Evolutionary conservation across 768 basidiomycete species (phyloP), one percentile per base, ranked within the genome.

Genomic region (Tephrocybe sp.): DNA sequence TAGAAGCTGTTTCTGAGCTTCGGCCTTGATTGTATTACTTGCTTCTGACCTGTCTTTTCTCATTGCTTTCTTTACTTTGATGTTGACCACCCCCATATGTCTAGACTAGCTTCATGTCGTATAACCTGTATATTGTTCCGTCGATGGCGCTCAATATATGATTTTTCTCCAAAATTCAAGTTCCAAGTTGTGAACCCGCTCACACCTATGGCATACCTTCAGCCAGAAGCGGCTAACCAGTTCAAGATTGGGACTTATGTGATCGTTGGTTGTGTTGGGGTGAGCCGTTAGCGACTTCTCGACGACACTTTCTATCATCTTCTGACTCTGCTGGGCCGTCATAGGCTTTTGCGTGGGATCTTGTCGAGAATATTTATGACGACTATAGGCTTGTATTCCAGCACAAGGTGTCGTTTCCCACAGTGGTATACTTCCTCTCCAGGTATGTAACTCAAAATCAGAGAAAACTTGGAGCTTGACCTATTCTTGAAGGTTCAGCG

Each of bases 1-100:
- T 89, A 89, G 86, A 89, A 87, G 86, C 86, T 89, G 86, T 89
- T 89, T 68, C 81, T 86, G 82, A 89, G 83, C 81, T 75, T 74
- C 63, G 77, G 82, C 84, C 50, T 75, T 79, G 86, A 86, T 82
- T 80, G 67, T 53, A 68, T 55, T 52, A 58, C 46, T 62, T 54
- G 34, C 50, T 41, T 55, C 76, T 78, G 76, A 79, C 40, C 42
- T 45, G 33, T 32, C 40, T 32, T 15, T 36, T 5, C 3, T 49
- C 1, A 15, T 21, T 36, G 24, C 32, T 45, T 36, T 9, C 8
- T 17, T 24, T 30, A 40, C 28, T 39, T 32, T 9, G 15, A 53
- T 55, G 54, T 57, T 57, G 43, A 58, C 53, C 41, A 43, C 26
- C 28, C n/a, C n/a, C n/a, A 30, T 30, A 30, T 30, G 28, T 5